phyloP scores from a whole-genome alignment of 352 stramenopile species.

The Pythium oligandrum region DNA sequence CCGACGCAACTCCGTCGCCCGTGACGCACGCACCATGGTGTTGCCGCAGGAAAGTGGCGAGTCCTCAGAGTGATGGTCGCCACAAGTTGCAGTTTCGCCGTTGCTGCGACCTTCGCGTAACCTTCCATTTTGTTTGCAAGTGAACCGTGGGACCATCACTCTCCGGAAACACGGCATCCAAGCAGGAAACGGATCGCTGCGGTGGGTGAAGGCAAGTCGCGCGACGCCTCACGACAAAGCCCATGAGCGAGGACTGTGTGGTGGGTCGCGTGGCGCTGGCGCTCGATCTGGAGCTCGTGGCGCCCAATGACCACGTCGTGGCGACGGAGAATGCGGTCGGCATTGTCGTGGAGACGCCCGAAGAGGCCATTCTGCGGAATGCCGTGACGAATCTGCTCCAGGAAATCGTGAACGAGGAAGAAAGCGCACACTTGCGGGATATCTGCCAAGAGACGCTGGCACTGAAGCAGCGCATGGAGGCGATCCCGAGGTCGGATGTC shows the following conservation, averaged over 20 bases:
- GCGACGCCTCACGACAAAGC: too few relatives aligned
- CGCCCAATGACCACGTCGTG: too few relatives aligned
- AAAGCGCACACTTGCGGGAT: slow-evolving; percentile 51
- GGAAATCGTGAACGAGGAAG: slow-evolving; percentile 37
- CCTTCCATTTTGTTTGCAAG: neutral
- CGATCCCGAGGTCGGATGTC: neutral
- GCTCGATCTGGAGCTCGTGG: slow-evolving; percentile 2
- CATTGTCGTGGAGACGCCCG: slow-evolving; percentile 5
- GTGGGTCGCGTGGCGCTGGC: neutral
- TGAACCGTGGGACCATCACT: too few relatives aligned
- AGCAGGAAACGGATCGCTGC: neutral
- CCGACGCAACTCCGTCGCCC: slow-evolving; percentile 42
- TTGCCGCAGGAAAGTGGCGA: neutral
- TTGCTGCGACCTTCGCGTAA: slow-evolving; percentile 35
- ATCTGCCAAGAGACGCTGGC: slow-evolving; percentile 53
- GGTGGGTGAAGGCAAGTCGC: too few relatives aligned
- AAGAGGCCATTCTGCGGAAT: slow-evolving; percentile 36
- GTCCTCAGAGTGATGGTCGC: slow-evolving; percentile 12
- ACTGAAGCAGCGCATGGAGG: neutral
- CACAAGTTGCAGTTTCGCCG: slow-evolving; percentile 8
- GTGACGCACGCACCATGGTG: slow-evolving; percentile 13
- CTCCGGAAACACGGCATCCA: too few relatives aligned
- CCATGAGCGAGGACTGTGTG: neutral
- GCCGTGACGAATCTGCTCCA: slow-evolving; percentile 48
- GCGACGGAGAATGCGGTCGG: neutral